Evolutionary conservation across 2,329 filamentous ascomycete species (phyloP).

Genomic region (Ascosphaera apis): DNA sequence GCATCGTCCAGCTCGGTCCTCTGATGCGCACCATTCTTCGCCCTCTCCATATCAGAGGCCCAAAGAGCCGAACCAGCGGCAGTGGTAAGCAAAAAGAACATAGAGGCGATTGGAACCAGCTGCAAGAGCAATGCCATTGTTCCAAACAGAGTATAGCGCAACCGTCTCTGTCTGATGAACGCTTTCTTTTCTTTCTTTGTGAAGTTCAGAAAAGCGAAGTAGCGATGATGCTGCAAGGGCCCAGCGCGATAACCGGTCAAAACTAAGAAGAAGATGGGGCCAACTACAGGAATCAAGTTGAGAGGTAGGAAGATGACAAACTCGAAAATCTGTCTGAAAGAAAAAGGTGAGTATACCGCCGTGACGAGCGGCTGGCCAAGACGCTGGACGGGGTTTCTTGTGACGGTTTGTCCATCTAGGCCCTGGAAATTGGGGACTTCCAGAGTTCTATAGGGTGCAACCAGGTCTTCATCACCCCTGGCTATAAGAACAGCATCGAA

Average conservation of each 20-base stretch:
- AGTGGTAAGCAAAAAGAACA: slow-evolving; percentile 80
- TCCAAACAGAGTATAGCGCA: slow-evolving; percentile 84
- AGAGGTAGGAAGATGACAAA: slow-evolving; percentile 58
- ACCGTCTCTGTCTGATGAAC: slow-evolving; percentile 42
- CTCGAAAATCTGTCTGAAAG: slow-evolving; percentile 70
- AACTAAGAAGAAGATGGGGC: slow-evolving; percentile 65
- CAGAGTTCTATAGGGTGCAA: slow-evolving; percentile 41
- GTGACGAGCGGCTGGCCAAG: slow-evolving; percentile 59
- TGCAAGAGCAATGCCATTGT: slow-evolving; percentile 64
- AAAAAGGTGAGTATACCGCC: slow-evolving; percentile 72
- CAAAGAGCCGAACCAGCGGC: slow-evolving; percentile 69
- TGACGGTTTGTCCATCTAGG: slow-evolving; percentile 1
- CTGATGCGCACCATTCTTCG: slow-evolving; percentile 15
- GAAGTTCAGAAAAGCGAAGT: slow-evolving; percentile 59
- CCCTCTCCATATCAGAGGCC: slow-evolving; percentile 54
- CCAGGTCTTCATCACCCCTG: slow-evolving; percentile 34
- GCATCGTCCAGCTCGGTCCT: slow-evolving; percentile 8
- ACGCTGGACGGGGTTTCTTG: slow-evolving; percentile 44
- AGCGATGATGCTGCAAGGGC: slow-evolving; percentile 74
- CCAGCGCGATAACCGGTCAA: slow-evolving; percentile 73
- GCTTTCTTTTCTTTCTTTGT: slow-evolving; percentile 49
- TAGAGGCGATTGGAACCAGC: slow-evolving; percentile 73
- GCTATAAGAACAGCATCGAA: slow-evolving; percentile 64
- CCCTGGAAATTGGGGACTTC: slow-evolving; percentile 36
- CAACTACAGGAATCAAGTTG: slow-evolving; percentile 67